Evolutionary conservation across 257 asterid genomes (phyloP).

Genomic region (Verbena officinalis): DNA sequence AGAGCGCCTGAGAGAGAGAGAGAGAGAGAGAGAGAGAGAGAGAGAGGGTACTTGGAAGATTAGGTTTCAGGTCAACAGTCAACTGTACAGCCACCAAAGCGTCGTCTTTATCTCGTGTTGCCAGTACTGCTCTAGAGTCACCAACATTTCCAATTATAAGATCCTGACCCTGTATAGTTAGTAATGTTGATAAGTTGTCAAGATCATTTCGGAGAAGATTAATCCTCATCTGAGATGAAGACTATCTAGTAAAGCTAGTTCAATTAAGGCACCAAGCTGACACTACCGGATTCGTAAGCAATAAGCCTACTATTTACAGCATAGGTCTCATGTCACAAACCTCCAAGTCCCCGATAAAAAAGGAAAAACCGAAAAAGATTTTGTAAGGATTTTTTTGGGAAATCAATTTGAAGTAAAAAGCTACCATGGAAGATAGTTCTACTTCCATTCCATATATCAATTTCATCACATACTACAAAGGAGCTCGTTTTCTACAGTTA

Average conservation of each 20-base stretch:
- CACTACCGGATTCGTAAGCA: neutral
- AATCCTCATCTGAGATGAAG: neutral
- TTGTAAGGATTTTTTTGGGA: no score
- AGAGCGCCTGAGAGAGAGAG: neutral
- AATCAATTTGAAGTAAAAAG: no score
- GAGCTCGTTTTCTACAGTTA: no score
- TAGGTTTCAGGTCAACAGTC: slow-evolving; percentile 98
- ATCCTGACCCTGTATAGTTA: slow-evolving; percentile 71
- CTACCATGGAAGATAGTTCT: no score
- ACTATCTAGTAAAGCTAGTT: neutral
- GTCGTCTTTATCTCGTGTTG: slow-evolving; percentile 75
- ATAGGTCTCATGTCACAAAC: no score
- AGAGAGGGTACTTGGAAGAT: slow-evolving; percentile 80
- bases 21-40: slow-evolving; percentile 20
- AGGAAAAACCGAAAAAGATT: no score
- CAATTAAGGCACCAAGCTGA: neutral
- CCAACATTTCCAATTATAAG: slow-evolving; percentile 92
- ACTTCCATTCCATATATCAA: no score
- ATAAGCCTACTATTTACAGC: neutral
- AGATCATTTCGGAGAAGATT: neutral
- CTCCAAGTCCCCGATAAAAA: no score
- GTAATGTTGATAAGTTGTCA: neutral
- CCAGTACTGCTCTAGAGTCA: slow-evolving; percentile 95
- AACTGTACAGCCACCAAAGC: slow-evolving; percentile 78
- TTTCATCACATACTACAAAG: no score